These are phyloP conservation scores for Rhodotorula graminis DNA, from an alignment of 768 basidiomycete species.

Conservation along the genomic window DNA sequence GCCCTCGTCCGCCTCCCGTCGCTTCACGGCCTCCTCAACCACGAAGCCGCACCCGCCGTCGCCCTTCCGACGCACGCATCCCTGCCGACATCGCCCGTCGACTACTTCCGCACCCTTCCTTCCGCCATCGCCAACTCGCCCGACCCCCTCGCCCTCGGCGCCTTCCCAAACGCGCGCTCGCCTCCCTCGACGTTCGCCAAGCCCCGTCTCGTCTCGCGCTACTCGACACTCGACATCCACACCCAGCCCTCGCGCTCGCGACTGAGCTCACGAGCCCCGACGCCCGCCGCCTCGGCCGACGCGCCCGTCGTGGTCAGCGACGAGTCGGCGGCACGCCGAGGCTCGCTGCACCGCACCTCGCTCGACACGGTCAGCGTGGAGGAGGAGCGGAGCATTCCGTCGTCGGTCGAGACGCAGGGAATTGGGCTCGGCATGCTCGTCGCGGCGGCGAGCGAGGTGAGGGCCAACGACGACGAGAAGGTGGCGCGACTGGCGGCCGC, in stretches of 20 bases:
- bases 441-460: slow-evolving; percentile 6
- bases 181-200: not conserved
- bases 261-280: not conserved
- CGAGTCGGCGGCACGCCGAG: not conserved
- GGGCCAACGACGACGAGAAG: not conserved
- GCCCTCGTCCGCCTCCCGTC: slow-evolving; percentile 12
- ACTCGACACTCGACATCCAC: slow-evolving; percentile 5
- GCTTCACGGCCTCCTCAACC: slow-evolving; percentile 18
- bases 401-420: not conserved
- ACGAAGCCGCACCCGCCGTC: not conserved
- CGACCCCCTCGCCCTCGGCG: not conserved
- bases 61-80: not conserved
- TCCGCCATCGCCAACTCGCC: not conserved
- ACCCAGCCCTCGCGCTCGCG: not conserved
- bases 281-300: not conserved
- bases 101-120: not conserved
- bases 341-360: not conserved
- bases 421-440: slow-evolving; percentile 17
- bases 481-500: not conserved
- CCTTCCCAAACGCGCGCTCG: not conserved
- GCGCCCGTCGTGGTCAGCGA: not conserved
- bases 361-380: not conserved
- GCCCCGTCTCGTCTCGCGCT: slow-evolving; percentile 6
- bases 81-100: slow-evolving; percentile 1
- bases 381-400: not conserved